Conservation (phyloP, 1,139 yeast species). For the Suhomyces ambrosiae region DNA sequence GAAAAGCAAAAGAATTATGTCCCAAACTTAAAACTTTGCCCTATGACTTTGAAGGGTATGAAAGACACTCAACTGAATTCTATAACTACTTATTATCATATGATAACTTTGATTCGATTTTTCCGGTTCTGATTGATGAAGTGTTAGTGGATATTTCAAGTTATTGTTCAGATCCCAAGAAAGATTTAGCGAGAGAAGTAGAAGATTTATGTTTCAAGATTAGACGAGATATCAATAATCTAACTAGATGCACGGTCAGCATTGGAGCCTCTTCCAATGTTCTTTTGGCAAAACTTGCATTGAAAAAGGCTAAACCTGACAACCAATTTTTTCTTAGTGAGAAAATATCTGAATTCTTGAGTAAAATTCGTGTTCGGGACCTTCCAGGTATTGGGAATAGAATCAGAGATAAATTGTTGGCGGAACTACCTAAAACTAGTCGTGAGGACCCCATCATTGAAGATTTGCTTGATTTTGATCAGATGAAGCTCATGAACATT, state of each 20-base stretch:
- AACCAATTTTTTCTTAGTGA: slow-evolving; percentile 51
- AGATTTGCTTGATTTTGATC: slow-evolving; percentile 42
- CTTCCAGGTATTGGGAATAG: slow-evolving; percentile 88
- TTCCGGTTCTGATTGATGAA: slow-evolving; percentile 92
- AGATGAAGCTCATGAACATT: slow-evolving; percentile 38
- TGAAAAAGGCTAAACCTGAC: slow-evolving; percentile 77
- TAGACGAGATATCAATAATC: slow-evolving; percentile 43
- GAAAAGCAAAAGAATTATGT: slow-evolving; percentile 61
- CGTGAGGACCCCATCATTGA: slow-evolving; percentile 20
- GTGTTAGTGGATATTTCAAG: slow-evolving; percentile 72
- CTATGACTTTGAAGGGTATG: slow-evolving; percentile 78
- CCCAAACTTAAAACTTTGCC: slow-evolving; percentile 64
- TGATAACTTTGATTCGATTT: slow-evolving; percentile 57
- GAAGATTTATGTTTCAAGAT: slow-evolving; percentile 38
- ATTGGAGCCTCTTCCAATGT: slow-evolving; percentile 76
- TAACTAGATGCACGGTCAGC: slow-evolving; percentile 71
- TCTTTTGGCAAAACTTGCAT: slow-evolving; percentile 75
- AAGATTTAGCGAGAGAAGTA: slow-evolving; percentile 20
- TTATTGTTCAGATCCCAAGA: slow-evolving; percentile 20
- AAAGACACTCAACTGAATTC: slow-evolving; percentile 51
- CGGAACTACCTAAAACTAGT: slow-evolving; percentile 17
- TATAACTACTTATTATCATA: slow-evolving; percentile 51
- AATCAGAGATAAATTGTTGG: slow-evolving; percentile 45
- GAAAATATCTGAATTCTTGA: slow-evolving; percentile 40
- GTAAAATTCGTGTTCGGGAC: slow-evolving; percentile 48